Evolutionary conservation across 139 green algal species (phyloP), one percentile per base, ranked within the genome.

Genomic region (Dunaliella primolecta): DNA sequence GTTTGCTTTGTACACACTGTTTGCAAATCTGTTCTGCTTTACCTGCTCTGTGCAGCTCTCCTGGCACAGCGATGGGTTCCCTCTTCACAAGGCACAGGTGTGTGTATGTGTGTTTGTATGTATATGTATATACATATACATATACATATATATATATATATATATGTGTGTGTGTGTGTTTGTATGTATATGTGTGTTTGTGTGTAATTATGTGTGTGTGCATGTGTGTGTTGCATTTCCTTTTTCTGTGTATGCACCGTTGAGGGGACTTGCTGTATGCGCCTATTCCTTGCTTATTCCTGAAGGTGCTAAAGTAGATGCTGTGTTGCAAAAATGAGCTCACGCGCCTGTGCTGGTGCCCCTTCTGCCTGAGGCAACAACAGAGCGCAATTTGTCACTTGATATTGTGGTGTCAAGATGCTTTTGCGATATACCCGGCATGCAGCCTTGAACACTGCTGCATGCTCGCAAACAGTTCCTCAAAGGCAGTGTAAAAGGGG

Each of bases 111-210:
- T n/a, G n/a, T n/a, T n/a, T n/a, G n/a, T 92, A 93, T 82, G 96
- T 96, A 2, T 98, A 98, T 88, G 85, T 99, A 23, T 91, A 99
- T 80, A 99, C 99, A 86, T 94, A 99, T 80, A 90, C 98, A 36
- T 84, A 88, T 33, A 29, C 56, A 29, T 29, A 15, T 72, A 21
- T 21, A 72, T 72, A 15, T 21, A 72, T 72, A 21, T 21, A 29
- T 15, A 29, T 15, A 15, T 72, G 56, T 33, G 81, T 34, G 33
- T 46, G 72, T 79, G 30, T 79, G 72, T 79, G 30, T 79, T 33
- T 11, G 3, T 79, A 20, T 79, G 7, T 79, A 20, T 23, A 11
- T 11, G 20, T 23, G 3, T 32, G 11, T 79, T 36, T 79, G 72
- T 23, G 21, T 79, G 72, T 79, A 23, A 7, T 33, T 79, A 79